These are phyloP conservation scores for Penicillium herquei DNA, from an alignment of 495 filamentous ascomycete genomes.

Conservation along the genomic window DNA sequence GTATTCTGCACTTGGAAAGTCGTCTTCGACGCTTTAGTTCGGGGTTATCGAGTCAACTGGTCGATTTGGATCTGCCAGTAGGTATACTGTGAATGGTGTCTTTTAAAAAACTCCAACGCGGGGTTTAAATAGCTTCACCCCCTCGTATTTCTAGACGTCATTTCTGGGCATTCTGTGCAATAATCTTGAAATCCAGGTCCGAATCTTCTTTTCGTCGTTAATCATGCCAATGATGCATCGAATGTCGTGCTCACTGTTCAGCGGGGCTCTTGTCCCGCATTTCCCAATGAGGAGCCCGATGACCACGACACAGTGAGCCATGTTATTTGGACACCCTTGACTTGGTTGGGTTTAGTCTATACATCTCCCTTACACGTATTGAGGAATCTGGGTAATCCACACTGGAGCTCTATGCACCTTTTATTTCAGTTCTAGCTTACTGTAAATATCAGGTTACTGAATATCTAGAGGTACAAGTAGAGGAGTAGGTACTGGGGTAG, in stretches of 20 bases:
- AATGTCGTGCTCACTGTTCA: constrained; percentile 25
- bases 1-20: constrained; percentile 39
- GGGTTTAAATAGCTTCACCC: background rate
- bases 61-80: background rate
- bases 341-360: no score
- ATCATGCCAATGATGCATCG: constrained; percentile 7
- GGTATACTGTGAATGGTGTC: background rate
- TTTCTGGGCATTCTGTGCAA: background rate
- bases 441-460: no score
- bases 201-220: background rate
- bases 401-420: no score
- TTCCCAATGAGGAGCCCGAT: constrained; percentile 24
- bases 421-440: no score
- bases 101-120: background rate
- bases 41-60: background rate
- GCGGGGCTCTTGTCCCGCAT: constrained; percentile 6
- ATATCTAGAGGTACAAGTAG: no score
- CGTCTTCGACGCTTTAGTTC: constrained; percentile 5
- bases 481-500: no score
- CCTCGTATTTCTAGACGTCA: constrained; percentile 1
- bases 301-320: background rate
- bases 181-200: background rate
- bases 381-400: no score
- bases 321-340: no score
- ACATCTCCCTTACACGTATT: no score